Evolutionary conservation across 1,284 basidiomycete genomes (phyloP), one percentile per base, ranked within the genome.

Genomic region (Phellinidium pouzarii): DNA sequence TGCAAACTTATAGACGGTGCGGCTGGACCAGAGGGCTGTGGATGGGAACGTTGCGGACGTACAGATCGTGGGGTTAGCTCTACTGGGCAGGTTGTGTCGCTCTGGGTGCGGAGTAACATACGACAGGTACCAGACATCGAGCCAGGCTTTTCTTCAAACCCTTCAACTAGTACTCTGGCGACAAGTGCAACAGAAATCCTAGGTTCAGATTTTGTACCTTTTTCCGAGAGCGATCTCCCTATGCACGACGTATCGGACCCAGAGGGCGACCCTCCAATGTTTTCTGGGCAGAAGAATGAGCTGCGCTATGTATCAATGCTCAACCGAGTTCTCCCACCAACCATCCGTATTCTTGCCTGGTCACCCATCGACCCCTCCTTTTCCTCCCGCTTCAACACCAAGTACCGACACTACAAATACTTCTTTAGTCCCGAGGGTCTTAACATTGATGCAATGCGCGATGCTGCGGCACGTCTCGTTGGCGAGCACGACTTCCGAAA

Each of bases 401-500:
- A 71, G 53, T 84, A 81, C 62, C 76, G 95, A 31, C 95, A 99
- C 67, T 99, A 99, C 82, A 97, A 97, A 67, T 99, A 99, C 71
- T 95, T 97, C 67, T 99, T 97, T 74, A 75, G 77, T 34, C 67
- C 78, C 0, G 64, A 75, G 14, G 70, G 72, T 11, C 79, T 96
- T 51, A 80, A 94, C 66, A 67, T 94, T 27, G 61, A 69, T 1
- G 76, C 75, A 27, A 99, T 99, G 94, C 76, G 77, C 55, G 74
- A 80, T 37, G 94, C 83, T 0, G 91, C 92, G 0, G 57, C 70
- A 1, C 70, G 78, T 1, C 73, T 99, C 29, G 65, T 94, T 9
- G 96, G 95, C 41, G 85, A 91, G 59, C 93, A 98, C 70, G 96
- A 99, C 70, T 98, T 97, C 65, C 80, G 94, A 4, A 98, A 99